These are phyloP conservation scores for Turritis glabra DNA, from an alignment of 345 rosid genomes.

Conservation along the genomic window DNA sequence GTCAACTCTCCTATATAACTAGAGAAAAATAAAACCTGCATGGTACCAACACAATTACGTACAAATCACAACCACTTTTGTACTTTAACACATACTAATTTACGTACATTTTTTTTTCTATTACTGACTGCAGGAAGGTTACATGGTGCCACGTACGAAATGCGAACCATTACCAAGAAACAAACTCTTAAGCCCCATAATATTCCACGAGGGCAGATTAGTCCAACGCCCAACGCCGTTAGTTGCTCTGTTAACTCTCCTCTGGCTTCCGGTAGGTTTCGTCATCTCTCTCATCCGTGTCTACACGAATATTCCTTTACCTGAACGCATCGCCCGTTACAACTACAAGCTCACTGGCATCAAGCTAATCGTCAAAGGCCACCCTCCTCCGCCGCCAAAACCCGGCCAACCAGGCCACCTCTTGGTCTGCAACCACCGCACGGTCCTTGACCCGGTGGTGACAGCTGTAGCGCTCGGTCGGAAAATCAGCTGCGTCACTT, in stretches of 20 bases:
- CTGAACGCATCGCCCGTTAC: slow-evolving; percentile 90
- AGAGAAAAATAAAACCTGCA: slow-evolving; percentile 22
- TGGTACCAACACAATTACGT: slow-evolving; percentile 19
- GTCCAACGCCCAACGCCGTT: slow-evolving; percentile 85
- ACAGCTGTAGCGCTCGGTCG: slow-evolving; percentile 82
- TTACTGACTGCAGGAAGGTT: slow-evolving; percentile 85
- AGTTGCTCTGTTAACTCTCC: slow-evolving; percentile 60
- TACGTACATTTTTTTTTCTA: not conserved
- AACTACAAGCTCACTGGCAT: slow-evolving; percentile 90
- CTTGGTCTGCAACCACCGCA: slow-evolving; percentile 87
- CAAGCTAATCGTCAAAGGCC: slow-evolving; percentile 73
- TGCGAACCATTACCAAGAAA: slow-evolving; percentile 71
- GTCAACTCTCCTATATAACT: not conserved
- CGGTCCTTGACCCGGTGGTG: slow-evolving; percentile 76
- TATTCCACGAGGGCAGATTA: slow-evolving; percentile 95
- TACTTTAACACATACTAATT: not conserved
- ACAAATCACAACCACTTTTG: slow-evolving; percentile 17
- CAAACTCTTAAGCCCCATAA: slow-evolving; percentile 73
- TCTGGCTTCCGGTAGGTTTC: slow-evolving; percentile 93
- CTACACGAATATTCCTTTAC: slow-evolving; percentile 83
- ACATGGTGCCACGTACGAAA: slow-evolving; percentile 67
- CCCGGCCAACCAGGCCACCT: slow-evolving; percentile 82
- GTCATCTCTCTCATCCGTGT: slow-evolving; percentile 77
- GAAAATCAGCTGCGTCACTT: slow-evolving; percentile 92
- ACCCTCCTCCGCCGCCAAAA: slow-evolving; percentile 71